A percentile compares a stretch with the other conserved stretches of the same genome.
Evolutionary conservation across 2,329 filamentous ascomycete genomes (phyloP).

Genomic region (Hymenoscyphus salicellus): DNA sequence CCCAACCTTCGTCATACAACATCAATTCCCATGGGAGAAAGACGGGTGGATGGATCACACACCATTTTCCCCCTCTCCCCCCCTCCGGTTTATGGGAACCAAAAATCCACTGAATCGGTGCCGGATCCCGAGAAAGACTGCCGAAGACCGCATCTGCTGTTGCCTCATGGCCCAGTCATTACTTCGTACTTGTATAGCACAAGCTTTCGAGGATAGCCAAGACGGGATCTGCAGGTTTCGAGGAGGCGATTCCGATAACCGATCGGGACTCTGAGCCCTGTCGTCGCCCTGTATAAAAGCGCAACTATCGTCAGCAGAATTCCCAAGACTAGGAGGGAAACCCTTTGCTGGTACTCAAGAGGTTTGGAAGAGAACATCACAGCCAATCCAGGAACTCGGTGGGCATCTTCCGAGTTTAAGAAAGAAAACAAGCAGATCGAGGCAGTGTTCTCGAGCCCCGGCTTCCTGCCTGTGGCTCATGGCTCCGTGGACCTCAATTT

Average conservation of each 20-base stretch:
- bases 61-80: background rate
- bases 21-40: slow-evolving; percentile 7
- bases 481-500: background rate
- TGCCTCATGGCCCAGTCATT: background rate
- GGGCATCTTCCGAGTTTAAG: slow-evolving; percentile 2
- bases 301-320: slow-evolving; percentile 11
- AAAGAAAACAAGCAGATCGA: background rate
- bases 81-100: background rate
- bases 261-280: slow-evolving; percentile 7
- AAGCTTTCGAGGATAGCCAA: slow-evolving; percentile 7
- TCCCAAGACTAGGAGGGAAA: slow-evolving; percentile 3
- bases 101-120: background rate
- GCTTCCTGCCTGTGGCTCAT: background rate
- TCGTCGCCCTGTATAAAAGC: slow-evolving; percentile 10
- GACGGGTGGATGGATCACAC: slow-evolving; percentile 12
- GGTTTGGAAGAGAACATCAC: background rate
- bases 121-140: background rate
- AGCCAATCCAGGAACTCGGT: slow-evolving; percentile 1
- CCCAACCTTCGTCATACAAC: slow-evolving; percentile 23
- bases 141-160: background rate
- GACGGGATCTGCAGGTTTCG: slow-evolving; percentile 3
- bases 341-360: slow-evolving; percentile 7
- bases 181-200: background rate
- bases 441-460: background rate
- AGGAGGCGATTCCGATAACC: background rate